Evolutionary conservation across 371 early-diverging fungal species (phyloP).

Genomic region (Apophysomyces ossiformis): DNA sequence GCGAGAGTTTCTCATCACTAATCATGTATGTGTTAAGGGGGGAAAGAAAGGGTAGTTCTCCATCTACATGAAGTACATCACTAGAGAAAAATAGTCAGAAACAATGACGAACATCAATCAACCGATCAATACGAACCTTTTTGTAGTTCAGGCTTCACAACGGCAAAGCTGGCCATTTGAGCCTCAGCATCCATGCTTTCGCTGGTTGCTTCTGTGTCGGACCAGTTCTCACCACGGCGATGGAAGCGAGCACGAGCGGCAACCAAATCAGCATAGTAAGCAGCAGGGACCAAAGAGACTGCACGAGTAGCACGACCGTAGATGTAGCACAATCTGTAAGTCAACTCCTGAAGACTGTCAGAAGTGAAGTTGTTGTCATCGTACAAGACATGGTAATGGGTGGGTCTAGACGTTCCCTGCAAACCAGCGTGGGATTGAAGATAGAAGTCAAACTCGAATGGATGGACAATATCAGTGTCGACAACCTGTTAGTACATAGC

Average conservation of each 20-base stretch:
- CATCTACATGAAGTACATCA: conserved; percentile 40
- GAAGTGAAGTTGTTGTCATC: conserved; percentile 87
- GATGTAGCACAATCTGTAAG: conserved; percentile 88
- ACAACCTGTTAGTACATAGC: conserved; percentile 47
- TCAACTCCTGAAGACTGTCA: conserved; percentile 81
- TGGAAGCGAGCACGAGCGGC: conserved; percentile 88
- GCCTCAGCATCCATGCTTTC: conserved; percentile 47
- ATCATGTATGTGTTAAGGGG: too few species aligned
- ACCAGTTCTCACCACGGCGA: conserved; percentile 56
- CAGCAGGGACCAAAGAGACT: conserved; percentile 84
- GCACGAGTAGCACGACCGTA: conserved; percentile 86
- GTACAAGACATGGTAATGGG: conserved; percentile 85
- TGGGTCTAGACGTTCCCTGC: conserved; percentile 92
- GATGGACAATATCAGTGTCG: conserved; percentile 86
- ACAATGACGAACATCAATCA: background rate
- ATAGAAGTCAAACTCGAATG: conserved; percentile 86
- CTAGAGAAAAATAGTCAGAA: conserved; percentile 12
- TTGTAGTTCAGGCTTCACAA: conserved; percentile 44
- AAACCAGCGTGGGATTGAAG: conserved; percentile 89
- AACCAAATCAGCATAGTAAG: conserved; percentile 91
- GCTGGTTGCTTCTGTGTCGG: conserved; percentile 49
- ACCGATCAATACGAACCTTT: conserved; percentile 16
- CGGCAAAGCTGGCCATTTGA: conserved; percentile 48
- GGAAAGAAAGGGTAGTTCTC: background rate
- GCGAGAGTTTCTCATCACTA: too few species aligned